Evolutionary conservation across 371 early-diverging fungal genomes (phyloP).

Genomic region (Syncephalis fuscata): DNA sequence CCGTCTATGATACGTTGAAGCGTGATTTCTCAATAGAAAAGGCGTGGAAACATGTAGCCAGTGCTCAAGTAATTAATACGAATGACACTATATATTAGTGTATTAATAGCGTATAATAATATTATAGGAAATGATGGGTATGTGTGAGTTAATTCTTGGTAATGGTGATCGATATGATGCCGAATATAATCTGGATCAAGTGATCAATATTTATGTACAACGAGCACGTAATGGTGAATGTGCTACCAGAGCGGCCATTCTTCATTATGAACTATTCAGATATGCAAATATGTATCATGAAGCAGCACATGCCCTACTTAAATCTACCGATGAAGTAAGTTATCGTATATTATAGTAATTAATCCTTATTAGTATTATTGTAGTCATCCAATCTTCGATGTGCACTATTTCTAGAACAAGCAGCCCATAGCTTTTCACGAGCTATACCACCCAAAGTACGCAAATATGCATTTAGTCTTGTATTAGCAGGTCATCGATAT

Average conservation of each 20-base stretch:
- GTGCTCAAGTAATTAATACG: too few species aligned
- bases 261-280: constrained; percentile 66
- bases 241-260: constrained; percentile 52
- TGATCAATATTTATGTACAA: constrained; percentile 41
- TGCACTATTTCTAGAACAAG: constrained; percentile 76
- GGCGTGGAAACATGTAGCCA: constrained; percentile 71
- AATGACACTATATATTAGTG: too few species aligned
- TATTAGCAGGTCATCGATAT: constrained; percentile 75
- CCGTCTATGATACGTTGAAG: constrained; percentile 75
- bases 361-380: background rate
- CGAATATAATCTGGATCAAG: constrained; percentile 61
- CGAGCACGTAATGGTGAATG: background rate
- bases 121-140: constrained; percentile 74
- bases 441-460: constrained; percentile 40
- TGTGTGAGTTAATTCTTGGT: constrained; percentile 55
- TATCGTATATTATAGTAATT: background rate
- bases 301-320: constrained; percentile 43
- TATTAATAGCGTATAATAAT: constrained; percentile 5
- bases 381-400: constrained; percentile 49
- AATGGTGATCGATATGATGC: constrained; percentile 35
- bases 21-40: constrained; percentile 77
- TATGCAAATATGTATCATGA: constrained; percentile 46
- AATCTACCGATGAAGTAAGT: constrained; percentile 51
- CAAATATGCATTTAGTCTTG: constrained; percentile 74
- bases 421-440: constrained; percentile 60